A percentile compares a stretch with the other conserved stretches of the same genome.
Evolutionary conservation across 2,329 filamentous ascomycete species (phyloP).

Genomic region (Dactylellina parvicollis): DNA sequence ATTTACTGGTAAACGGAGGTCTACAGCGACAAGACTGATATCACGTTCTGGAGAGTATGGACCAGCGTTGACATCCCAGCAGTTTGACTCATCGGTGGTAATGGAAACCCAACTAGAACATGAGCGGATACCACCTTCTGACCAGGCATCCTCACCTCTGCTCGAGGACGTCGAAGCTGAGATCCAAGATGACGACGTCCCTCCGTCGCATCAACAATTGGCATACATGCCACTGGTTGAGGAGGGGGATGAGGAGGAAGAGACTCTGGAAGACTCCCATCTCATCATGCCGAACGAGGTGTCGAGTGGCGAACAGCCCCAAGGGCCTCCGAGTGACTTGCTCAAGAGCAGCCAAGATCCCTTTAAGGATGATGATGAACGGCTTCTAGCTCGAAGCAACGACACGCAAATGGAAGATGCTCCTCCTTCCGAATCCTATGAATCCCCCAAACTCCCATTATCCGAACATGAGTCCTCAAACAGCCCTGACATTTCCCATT

Average conservation of each 20-base stretch:
- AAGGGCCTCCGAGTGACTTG: slow-evolving; percentile 8
- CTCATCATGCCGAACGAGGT: slow-evolving; percentile 20
- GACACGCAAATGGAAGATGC: slow-evolving; percentile 37
- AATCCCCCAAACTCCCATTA: slow-evolving; percentile 7
- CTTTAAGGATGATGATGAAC: slow-evolving; percentile 48
- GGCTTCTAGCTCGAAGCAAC: slow-evolving; percentile 18
- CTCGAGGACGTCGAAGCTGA: slow-evolving; percentile 15
- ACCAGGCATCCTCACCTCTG: slow-evolving; percentile 18
- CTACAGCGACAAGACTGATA: slow-evolving; percentile 9
- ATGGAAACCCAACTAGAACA: slow-evolving; percentile 19
- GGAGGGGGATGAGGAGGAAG: slow-evolving; percentile 22
- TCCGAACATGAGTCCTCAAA: slow-evolving; percentile 7
- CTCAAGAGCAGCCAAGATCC: slow-evolving; percentile 48
- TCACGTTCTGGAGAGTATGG: slow-evolving; percentile 28
- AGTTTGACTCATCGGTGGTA: slow-evolving; percentile 4
- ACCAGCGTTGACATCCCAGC: slow-evolving; percentile 23
- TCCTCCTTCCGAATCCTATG: background rate
- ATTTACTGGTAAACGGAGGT: slow-evolving; percentile 71
- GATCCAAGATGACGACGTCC: background rate
- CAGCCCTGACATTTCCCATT: slow-evolving; percentile 7
- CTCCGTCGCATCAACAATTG: slow-evolving; percentile 1
- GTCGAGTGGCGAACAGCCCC: slow-evolving; percentile 20
- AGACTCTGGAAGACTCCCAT: slow-evolving; percentile 44
- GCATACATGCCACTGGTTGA: background rate
- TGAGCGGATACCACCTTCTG: slow-evolving; percentile 5